A percentile compares a stretch with the other conserved stretches of the same genome.
These are phyloP conservation scores for Malassezia slooffiae DNA, from an alignment of 1,284 basidiomycete genomes.

Conservation along the genomic window DNA sequence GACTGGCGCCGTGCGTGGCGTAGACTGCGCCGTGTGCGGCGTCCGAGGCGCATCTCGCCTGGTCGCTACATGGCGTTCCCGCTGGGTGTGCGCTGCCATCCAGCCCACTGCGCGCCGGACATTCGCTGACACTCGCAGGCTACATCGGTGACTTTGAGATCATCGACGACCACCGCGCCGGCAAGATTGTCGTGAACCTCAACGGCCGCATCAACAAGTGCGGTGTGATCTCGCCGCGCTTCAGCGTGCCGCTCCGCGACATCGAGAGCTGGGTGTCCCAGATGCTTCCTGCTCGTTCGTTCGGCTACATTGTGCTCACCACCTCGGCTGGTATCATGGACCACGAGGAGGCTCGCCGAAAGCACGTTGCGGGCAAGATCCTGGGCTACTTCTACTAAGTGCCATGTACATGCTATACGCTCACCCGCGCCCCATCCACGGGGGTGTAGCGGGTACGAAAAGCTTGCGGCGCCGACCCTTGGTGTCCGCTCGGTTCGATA, in stretches of 20 bases:
- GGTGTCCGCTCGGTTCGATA: too few species aligned
- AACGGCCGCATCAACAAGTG: conserved; percentile 95
- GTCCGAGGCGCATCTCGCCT: too few species aligned
- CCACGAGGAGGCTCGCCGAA: conserved; percentile 97
- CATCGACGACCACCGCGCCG: conserved; percentile 96
- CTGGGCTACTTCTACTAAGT: conserved; percentile 47
- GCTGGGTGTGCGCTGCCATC: too few species aligned
- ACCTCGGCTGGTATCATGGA: conserved; percentile 98
- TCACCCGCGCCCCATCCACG: too few species aligned
- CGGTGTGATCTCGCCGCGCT: conserved; percentile 95
- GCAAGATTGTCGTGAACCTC: conserved; percentile 96
- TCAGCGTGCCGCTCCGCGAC: conserved; percentile 85
- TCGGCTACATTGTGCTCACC: conserved; percentile 92
- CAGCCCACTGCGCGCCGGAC: too few species aligned
- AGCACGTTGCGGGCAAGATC: conserved; percentile 84
- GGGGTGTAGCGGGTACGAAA: too few species aligned
- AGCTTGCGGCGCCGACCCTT: too few species aligned
- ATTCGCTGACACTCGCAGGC: conserved; percentile 52
- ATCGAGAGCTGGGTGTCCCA: conserved; percentile 67
- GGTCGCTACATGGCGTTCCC: too few species aligned
- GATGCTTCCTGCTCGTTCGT: conserved; percentile 59
- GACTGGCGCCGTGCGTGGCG: conserved; percentile 8
- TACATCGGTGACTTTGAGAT: conserved; percentile 99
- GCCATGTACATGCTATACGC: too few species aligned
- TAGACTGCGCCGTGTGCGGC: too few species aligned